Evolutionary conservation across 495 filamentous ascomycete genomes (phyloP).

Genomic region (Aspergillus affinis): DNA sequence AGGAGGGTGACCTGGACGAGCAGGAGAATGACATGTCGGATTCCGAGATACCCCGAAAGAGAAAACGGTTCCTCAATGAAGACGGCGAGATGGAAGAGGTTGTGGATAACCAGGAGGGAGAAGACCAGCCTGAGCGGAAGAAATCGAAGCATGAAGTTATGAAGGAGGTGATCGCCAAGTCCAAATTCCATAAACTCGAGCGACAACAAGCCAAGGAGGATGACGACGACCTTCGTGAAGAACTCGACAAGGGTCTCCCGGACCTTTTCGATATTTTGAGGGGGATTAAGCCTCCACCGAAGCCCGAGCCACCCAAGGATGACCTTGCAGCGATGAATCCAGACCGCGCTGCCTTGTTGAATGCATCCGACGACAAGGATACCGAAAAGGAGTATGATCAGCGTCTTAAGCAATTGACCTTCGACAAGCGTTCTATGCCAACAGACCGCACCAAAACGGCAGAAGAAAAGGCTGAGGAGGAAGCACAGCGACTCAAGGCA

Average conservation of each 20-base stretch:
- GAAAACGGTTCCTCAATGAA: constrained; percentile 46
- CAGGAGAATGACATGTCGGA: constrained; percentile 63
- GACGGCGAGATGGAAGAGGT: constrained; percentile 37
- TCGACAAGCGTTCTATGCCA: constrained; percentile 79
- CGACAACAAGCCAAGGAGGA: constrained; percentile 91
- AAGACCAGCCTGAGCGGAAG: constrained; percentile 68
- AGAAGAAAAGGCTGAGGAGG: constrained; percentile 78
- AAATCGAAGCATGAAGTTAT: constrained; percentile 95
- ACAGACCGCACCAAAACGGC: constrained; percentile 87
- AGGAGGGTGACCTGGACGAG: constrained; percentile 66
- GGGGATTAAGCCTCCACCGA: constrained; percentile 42
- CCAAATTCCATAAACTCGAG: constrained; percentile 90
- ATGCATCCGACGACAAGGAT: constrained; percentile 58
- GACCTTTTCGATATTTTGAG: constrained; percentile 73
- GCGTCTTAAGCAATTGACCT: constrained; percentile 73
- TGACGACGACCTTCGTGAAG: constrained; percentile 85
- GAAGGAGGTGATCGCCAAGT: constrained; percentile 96
- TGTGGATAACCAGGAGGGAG: constrained; percentile 43
- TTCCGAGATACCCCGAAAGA: constrained; percentile 62
- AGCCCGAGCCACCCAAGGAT: constrained; percentile 39
- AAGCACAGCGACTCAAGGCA: constrained; percentile 69
- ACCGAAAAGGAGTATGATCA: constrained; percentile 84
- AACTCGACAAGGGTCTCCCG: constrained; percentile 74
- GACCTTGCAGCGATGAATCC: constrained; percentile 57
- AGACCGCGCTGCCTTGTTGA: constrained; percentile 57